Evolutionary conservation across 164 flowering plant species (phyloP), one percentile per base, ranked within the genome.

Genomic region (Kingdonia uniflora): DNA sequence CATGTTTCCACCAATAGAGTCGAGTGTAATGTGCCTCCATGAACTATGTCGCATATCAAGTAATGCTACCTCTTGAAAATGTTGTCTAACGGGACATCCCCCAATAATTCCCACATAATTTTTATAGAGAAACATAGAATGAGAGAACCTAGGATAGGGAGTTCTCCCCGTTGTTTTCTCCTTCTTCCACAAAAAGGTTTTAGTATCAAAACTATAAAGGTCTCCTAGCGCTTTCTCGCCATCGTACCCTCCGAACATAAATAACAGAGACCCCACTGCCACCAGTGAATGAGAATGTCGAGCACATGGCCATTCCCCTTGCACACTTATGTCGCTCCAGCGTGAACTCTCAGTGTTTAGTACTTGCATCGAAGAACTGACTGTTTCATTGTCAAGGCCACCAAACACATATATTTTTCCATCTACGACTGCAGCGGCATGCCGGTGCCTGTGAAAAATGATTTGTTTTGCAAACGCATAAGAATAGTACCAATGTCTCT

Each of bases 281-380:
- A 74, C 90, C 84, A 91, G 56, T 16, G 96, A 65, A 64, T 91
- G 98, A 47, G 98, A 87, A 76, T 91, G 98, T 14, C 96, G 95
- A 21, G 96, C 76, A 59, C 71, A 71, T 42, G 96, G 98, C 70
- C 65, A 58, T 42, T 85, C 85, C 38, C 92, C 95, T 41, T 50
- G 43, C 40, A 45, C 57, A 14, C 46, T 19, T 42, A 87, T 51
- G 59, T 84, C 95, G 57, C 55, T 64, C 96, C 96, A 91, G 45
- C 65, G 64, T 21, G 68, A 62, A 50, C 25, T 76, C 35, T 61
- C 60, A 12, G 85, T 80, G 54, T 85, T 84, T 25, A 92, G 75
- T 17, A 79, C 79, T 68, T 72, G 62, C 63, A 85, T 57, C 47
- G 88, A 76, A 52, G 94, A 80, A 65, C 46, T 75, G 47, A 85